Evolutionary conservation across 176 grass and related monocot species (phyloP).

Genomic region (Oryza coarctata): DNA sequence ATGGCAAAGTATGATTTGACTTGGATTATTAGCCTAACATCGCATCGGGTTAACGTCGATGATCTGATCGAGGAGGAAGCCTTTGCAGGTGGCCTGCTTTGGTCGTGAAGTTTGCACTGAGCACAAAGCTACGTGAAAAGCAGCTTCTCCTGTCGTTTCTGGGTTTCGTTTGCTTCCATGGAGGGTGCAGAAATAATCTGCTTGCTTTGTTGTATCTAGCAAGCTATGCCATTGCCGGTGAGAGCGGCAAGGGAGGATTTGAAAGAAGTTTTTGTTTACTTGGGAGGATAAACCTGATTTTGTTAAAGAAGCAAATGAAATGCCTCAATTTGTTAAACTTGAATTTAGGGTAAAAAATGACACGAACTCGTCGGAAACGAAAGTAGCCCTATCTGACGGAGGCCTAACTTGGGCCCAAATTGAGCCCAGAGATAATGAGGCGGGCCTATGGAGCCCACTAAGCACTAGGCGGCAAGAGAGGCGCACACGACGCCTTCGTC

Average conservation of each 20-base stretch:
- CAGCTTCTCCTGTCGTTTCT: not conserved
- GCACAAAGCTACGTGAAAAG: not conserved
- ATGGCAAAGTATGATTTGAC: constrained; percentile 17
- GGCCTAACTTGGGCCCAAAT: not conserved
- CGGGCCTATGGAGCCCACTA: not conserved
- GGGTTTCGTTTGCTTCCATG: constrained; percentile 23
- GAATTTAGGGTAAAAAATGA: no score
- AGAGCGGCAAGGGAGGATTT: not conserved
- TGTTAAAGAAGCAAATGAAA: not conserved
- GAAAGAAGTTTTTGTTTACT: not conserved
- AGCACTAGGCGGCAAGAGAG: not conserved
- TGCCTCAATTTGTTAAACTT: no score
- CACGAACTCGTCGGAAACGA: no score
- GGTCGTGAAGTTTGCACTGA: constrained; percentile 10
- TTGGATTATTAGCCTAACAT: not conserved
- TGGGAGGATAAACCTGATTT: not conserved
- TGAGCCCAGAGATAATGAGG: not conserved
- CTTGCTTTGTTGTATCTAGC: not conserved
- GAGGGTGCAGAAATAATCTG: constrained; percentile 2
- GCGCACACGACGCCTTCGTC: not conserved
- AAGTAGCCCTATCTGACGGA: not conserved
- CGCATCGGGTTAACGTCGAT: not conserved
- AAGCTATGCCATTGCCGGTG: not conserved
- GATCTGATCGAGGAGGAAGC: not conserved
- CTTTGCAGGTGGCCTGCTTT: constrained; percentile 29